Evolutionary conservation across 441 rosid species (phyloP).

Genomic region (California macrophylla): DNA sequence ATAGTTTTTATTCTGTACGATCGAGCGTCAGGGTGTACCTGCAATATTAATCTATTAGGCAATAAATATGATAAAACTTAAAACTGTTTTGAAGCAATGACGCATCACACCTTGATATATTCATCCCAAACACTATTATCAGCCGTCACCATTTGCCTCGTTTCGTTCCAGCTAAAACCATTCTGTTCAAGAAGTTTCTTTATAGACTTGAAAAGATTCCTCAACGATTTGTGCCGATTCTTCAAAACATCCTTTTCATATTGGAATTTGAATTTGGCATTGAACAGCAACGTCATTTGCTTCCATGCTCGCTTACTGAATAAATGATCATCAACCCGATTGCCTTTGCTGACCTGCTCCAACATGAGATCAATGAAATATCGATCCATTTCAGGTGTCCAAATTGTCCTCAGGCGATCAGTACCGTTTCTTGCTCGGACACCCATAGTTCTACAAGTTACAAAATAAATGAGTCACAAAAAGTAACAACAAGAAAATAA

Average conservation of each 20-base stretch:
- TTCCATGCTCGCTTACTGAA: slow-evolving; percentile 84
- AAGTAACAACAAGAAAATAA: not conserved
- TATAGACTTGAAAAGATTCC: slow-evolving; percentile 50
- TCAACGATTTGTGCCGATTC: slow-evolving; percentile 54
- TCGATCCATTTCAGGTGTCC: slow-evolving; percentile 82
- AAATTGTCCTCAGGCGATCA: slow-evolving; percentile 60
- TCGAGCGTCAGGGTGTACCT: slow-evolving; percentile 58
- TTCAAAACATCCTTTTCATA: slow-evolving; percentile 66
- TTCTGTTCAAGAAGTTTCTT: slow-evolving; percentile 43
- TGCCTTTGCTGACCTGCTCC: slow-evolving; percentile 61
- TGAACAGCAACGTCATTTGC: slow-evolving; percentile 52
- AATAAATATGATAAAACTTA: not conserved
- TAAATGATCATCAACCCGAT: slow-evolving; percentile 56
- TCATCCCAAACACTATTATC: slow-evolving; percentile 59
- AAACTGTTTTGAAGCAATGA: not conserved
- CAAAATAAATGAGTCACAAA: not conserved
- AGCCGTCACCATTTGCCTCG: slow-evolving; percentile 55
- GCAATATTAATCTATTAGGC: slow-evolving; percentile 19
- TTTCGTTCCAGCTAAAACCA: slow-evolving; percentile 66
- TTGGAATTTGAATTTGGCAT: slow-evolving; percentile 48
- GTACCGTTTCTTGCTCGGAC: slow-evolving; percentile 24
- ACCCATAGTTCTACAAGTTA: slow-evolving; percentile 24
- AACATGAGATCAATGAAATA: slow-evolving; percentile 60
- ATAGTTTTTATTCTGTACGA: slow-evolving; percentile 53
- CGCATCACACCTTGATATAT: slow-evolving; percentile 49